These are phyloP conservation scores for Penicillium paxilli DNA, from an alignment of 495 filamentous ascomycete species.

Conservation along the genomic window DNA sequence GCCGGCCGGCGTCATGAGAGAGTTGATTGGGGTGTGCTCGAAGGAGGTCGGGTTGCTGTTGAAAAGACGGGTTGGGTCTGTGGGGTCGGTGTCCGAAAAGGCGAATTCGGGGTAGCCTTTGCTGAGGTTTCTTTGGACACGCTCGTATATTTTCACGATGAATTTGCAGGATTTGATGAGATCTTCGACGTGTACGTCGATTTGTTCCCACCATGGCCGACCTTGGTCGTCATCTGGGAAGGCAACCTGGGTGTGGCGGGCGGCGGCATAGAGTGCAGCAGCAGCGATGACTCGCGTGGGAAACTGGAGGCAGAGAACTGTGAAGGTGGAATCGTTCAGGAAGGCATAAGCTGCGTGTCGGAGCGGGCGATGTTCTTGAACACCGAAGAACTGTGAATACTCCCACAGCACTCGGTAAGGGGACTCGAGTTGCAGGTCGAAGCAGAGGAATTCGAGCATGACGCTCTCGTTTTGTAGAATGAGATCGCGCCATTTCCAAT, in stretches of 20 bases:
- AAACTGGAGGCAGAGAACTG: constrained; percentile 81
- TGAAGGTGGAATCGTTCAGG: constrained; percentile 83
- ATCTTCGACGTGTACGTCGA: constrained; percentile 61
- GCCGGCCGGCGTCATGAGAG: constrained; percentile 19
- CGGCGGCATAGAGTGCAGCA: constrained; percentile 81
- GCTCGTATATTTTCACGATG: constrained; percentile 74
- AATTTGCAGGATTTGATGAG: constrained; percentile 66
- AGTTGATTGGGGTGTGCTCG: constrained; percentile 5
- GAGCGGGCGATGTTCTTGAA: constrained; percentile 71
- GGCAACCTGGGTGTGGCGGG: constrained; percentile 62
- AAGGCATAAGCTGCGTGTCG: constrained; percentile 89
- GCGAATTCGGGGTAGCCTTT: constrained; percentile 41
- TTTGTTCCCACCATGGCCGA: constrained; percentile 83
- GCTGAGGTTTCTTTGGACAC: constrained; percentile 51
- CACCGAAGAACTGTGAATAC: constrained; percentile 64
- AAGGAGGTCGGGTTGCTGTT: constrained; percentile 18
- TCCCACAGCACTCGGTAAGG: constrained; percentile 82
- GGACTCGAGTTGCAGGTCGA: constrained; percentile 85
- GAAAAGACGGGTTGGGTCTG: constrained; percentile 32
- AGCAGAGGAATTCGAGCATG: constrained; percentile 88
- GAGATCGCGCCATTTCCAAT: constrained; percentile 93
- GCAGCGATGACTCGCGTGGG: constrained; percentile 77
- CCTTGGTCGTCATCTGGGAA: constrained; percentile 73
- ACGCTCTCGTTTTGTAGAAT: constrained; percentile 89
- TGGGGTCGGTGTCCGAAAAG: constrained; percentile 25